Base-by-base conservation (phyloP, 2,329 filamentous ascomycete genomes). In the Trichoderma citrinoviride region DNA sequence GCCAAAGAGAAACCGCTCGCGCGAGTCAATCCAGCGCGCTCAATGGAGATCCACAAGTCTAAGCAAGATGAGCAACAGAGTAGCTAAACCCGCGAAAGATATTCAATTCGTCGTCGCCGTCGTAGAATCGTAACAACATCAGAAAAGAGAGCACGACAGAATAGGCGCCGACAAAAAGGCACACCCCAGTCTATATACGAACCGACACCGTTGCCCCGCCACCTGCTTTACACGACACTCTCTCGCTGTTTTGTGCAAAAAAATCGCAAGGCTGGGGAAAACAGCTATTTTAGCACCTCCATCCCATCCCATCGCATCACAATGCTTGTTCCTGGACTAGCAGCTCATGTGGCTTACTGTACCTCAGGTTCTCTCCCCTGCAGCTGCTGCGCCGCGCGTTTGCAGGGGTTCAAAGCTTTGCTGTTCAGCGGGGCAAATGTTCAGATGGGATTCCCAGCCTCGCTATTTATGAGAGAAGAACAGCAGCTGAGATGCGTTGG, bases 161-260 rank as follows among this genome's bases (percentile, higher is more conserved):
- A 43, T 25, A 58, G 46, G 25, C 49, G 43, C 41, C 33, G 10
- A 58, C 55, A 23, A 50, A 33, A 40, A 12, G 25, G 15, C 58
- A 19, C 46, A 37, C 55, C 49, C 49, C 37, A 65, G 60, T 64
- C 67, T 67, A 74, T 79, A 79, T 79, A 33, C 29, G 2, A 10
- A 10, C 29, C 10, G 10, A 79, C 67, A 56, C 72, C 72, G 80
- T 81, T 82, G 80, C 79, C 80, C 80, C 77, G 80, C 80, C 80
- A 82, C 78, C 76, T 64, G 67, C 65, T 72, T 77, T 76, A n/a
- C 15, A 29, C 27, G n/a, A 10, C 10, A 4, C 52, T 43, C 33
- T 33, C 25, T 52, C 19, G 23, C 25, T 27, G 33, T 10, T 15
- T 27, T 27, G 15, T 17, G 12, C 4, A 17, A 75, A 75, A 71